These are phyloP conservation scores for Tricholoma saponaceum DNA, from an alignment of 768 basidiomycete genomes.

Conservation along the genomic window DNA sequence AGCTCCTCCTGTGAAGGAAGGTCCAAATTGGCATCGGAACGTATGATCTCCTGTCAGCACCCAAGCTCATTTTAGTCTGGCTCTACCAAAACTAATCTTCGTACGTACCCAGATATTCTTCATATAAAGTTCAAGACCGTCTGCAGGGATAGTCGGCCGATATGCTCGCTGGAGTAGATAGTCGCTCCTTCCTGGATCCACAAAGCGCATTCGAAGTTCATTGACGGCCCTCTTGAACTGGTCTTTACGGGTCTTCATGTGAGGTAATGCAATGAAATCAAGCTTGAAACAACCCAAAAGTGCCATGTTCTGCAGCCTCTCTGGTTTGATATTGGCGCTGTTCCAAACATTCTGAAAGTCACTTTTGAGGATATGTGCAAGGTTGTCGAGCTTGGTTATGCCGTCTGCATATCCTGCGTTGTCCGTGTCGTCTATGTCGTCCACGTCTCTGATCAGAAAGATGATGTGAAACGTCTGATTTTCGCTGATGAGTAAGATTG, in stretches of 20 bases:
- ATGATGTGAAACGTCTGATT: too few relatives aligned
- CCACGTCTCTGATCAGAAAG: constrained; percentile 97
- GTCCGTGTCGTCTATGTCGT: too few relatives aligned
- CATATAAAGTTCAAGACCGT: constrained; percentile 97
- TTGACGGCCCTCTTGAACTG: constrained; percentile 81
- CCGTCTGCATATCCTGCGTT: constrained; percentile 95
- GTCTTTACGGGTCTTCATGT: constrained; percentile 85
- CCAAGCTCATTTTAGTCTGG: too few relatives aligned
- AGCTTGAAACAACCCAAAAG: constrained; percentile 94
- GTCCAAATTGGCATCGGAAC: constrained; percentile 94
- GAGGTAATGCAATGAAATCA: constrained; percentile 86
- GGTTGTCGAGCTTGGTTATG: constrained; percentile 82
- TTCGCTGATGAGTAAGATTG: too few relatives aligned
- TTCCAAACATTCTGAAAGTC: constrained; percentile 94
- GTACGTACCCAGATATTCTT: constrained; percentile 90
- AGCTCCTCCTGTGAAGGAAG: constrained; percentile 97
- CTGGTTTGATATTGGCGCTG: constrained; percentile 76
- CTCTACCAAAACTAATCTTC: constrained; percentile 9
- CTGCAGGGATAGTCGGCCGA: constrained; percentile 96
- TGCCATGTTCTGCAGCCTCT: constrained; percentile 68
- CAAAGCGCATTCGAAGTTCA: constrained; percentile 72
- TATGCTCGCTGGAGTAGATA: constrained; percentile 90
- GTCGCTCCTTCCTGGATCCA: constrained; percentile 56
- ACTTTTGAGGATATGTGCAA: constrained; percentile 79
- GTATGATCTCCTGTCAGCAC: constrained; percentile 81